Evolutionary conservation across 768 basidiomycete species (phyloP), one percentile per base, ranked within the genome.

Genomic region (Pisolithus microcarpus): DNA sequence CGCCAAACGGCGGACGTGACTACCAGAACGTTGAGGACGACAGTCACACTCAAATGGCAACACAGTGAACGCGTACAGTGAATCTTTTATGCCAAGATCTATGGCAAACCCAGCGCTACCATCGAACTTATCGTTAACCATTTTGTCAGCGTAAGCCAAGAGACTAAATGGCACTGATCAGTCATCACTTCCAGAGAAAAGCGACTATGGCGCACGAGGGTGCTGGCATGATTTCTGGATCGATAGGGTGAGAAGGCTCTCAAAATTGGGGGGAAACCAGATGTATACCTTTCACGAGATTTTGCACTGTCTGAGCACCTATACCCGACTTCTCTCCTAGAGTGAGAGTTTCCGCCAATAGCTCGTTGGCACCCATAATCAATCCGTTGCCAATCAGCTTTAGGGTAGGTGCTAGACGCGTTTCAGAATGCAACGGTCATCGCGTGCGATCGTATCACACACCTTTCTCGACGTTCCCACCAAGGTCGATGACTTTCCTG

Each of bases 401-500:
- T 69, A 84, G 77, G 8, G 79, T 81, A 5, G 80, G 76, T 13
- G 84, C 84, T 85, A 48, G 50, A 54, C 28, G 36, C 10, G 11
- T 15, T 31, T 38, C 30, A 28, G 38, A 19, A 26, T 53, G 44
- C 51, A 28, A 9, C 26, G 40, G 19, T 40, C 10, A 24, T 10
- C 21, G 13, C 16, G n/a, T 18, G 18, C 7, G 43, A 36, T 43
- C 30, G 4, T 4, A 38, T 21, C 10, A 52, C 58, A 7, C 30
- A 78, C 87, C 90, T 69, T 88, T 85, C 70, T 92, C 88, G 30
- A 93, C 74, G 64, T 94, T 91, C 23, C 79, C 83, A 23, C 92
- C 92, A 10, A 95, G 75, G 64, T 94, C 92, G 19, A 84, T 67
- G 28, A 83, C 80, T 63, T 88, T 91, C 54, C 79, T 73, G 18